These are phyloP conservation scores for Microdochium bolleyi DNA, from an alignment of 2,329 filamentous ascomycete genomes.

Conservation along the genomic window DNA sequence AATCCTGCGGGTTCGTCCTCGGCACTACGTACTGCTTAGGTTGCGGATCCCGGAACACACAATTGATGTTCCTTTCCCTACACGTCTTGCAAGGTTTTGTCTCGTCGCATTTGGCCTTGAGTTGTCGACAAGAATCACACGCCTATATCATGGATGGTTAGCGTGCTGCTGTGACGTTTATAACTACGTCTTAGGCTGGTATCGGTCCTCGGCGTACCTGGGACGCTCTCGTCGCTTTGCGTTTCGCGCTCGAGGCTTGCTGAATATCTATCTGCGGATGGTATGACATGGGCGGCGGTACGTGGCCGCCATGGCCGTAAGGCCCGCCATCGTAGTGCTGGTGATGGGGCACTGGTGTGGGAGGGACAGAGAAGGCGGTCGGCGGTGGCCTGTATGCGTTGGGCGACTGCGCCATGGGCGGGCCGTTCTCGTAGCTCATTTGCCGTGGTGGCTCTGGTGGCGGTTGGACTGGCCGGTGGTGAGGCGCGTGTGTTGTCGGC, in stretches of 20 bases:
- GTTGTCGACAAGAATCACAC: slow-evolving; percentile 79
- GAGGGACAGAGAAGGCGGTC: slow-evolving; percentile 29
- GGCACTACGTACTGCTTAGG: slow-evolving; percentile 69
- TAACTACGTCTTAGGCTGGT: slow-evolving; percentile 6
- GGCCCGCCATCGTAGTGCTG: slow-evolving; percentile 21
- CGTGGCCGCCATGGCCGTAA: slow-evolving; percentile 10
- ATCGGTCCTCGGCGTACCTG: slow-evolving; percentile 37
- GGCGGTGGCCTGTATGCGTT: slow-evolving; percentile 27
- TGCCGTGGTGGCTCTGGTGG: slow-evolving; percentile 41
- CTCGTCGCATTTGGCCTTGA: slow-evolving; percentile 91
- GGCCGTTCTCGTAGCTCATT: slow-evolving; percentile 43
- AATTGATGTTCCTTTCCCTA: slow-evolving; percentile 75
- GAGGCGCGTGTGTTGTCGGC: slow-evolving; percentile 24
- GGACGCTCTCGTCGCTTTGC: slow-evolving; percentile 58
- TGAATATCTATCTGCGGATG: slow-evolving; percentile 20
- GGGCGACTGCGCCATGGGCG: slow-evolving; percentile 35
- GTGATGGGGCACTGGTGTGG: slow-evolving; percentile 29
- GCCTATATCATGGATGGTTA: slow-evolving; percentile 44
- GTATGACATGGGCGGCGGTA: slow-evolving; percentile 24
- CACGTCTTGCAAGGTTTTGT: slow-evolving; percentile 78
- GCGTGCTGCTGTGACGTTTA: neutral
- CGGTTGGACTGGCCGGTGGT: slow-evolving; percentile 26
- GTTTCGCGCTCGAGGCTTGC: slow-evolving; percentile 41
- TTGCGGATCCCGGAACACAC: slow-evolving; percentile 83
- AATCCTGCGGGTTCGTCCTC: neutral